Conservation (phyloP, 257 asterid species). For the Salvia rosmarinus region DNA sequence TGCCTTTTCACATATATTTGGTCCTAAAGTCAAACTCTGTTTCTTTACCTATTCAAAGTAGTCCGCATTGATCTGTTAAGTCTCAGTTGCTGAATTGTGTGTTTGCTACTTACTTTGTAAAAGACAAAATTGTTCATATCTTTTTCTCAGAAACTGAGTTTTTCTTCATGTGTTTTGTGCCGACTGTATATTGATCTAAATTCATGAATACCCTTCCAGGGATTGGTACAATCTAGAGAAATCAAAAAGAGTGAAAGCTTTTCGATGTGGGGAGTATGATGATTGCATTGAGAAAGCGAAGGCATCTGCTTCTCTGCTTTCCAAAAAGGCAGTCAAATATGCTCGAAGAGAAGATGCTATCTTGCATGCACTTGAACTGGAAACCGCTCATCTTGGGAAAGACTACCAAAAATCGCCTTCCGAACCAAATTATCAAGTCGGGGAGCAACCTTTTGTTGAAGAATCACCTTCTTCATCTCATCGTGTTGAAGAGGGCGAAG, state of each 20-base stretch:
- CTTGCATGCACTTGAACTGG: slow-evolving; percentile 81
- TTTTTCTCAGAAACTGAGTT: background rate
- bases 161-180: slow-evolving; percentile 5
- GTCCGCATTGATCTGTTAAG: background rate
- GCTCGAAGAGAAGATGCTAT: slow-evolving; percentile 92
- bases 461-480: slow-evolving; percentile 48
- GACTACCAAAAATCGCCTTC: slow-evolving; percentile 41
- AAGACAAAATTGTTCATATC: background rate
- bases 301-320: slow-evolving; percentile 54
- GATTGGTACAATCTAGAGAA: slow-evolving; percentile 95
- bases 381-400: slow-evolving; percentile 61
- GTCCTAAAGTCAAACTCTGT: background rate
- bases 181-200: background rate
- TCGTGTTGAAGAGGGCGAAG: slow-evolving; percentile 46
- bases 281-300: slow-evolving; percentile 80
- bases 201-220: slow-evolving; percentile 50
- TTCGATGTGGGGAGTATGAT: slow-evolving; percentile 87
- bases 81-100: background rate
- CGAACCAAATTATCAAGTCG: slow-evolving; percentile 38
- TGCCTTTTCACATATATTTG: background rate
- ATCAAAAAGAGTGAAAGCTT: slow-evolving; percentile 83
- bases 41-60: background rate
- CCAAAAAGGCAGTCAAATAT: slow-evolving; percentile 71
- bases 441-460: slow-evolving; percentile 33
- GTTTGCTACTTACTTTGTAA: background rate